These are phyloP conservation scores for Arabidopsis suecica DNA, from an alignment of 345 rosid genomes.

Conservation along the genomic window DNA sequence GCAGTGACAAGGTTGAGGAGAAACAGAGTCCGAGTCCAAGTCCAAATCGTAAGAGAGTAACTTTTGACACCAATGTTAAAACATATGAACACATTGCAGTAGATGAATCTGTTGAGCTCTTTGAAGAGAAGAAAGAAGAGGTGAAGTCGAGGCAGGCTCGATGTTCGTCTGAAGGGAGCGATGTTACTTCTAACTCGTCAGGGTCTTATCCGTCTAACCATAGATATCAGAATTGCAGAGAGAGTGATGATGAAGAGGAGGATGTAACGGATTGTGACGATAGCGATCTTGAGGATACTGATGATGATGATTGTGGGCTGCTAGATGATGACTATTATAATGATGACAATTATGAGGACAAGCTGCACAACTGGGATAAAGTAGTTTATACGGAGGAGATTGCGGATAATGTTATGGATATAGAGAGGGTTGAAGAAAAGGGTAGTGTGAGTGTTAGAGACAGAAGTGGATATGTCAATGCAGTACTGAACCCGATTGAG, in stretches of 20 bases:
- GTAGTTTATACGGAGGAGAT: constrained; percentile 44
- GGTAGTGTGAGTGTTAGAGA: constrained; percentile 53
- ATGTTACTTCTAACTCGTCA: constrained; percentile 57
- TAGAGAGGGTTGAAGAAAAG: constrained; percentile 37
- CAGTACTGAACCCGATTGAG: constrained; percentile 87
- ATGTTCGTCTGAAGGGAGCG: constrained; percentile 63
- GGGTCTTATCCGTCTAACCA: constrained; percentile 71
- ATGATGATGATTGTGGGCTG: constrained; percentile 18
- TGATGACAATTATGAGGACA: constrained; percentile 38
- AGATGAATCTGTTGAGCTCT: constrained; percentile 49
- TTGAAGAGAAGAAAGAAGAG: constrained; percentile 46
- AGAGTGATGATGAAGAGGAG: constrained; percentile 66
- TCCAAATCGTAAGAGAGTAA: constrained; percentile 68
- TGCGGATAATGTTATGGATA: constrained; percentile 40
- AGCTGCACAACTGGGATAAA: constrained; percentile 20
- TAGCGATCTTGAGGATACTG: constrained; percentile 50
- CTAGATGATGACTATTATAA: constrained; percentile 43
- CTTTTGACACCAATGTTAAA: constrained; percentile 69
- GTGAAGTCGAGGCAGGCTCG: constrained; percentile 46
- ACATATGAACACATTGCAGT: constrained; percentile 65
- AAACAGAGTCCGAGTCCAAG: constrained; percentile 40
- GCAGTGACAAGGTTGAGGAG: constrained; percentile 54
- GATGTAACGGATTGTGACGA: constrained; percentile 52
- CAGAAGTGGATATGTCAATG: constrained; percentile 61
- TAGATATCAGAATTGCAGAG: constrained; percentile 77